phyloP scores from a whole-genome alignment of 192 early-diverging fungal species.

The Lobulomyces angularis region DNA sequence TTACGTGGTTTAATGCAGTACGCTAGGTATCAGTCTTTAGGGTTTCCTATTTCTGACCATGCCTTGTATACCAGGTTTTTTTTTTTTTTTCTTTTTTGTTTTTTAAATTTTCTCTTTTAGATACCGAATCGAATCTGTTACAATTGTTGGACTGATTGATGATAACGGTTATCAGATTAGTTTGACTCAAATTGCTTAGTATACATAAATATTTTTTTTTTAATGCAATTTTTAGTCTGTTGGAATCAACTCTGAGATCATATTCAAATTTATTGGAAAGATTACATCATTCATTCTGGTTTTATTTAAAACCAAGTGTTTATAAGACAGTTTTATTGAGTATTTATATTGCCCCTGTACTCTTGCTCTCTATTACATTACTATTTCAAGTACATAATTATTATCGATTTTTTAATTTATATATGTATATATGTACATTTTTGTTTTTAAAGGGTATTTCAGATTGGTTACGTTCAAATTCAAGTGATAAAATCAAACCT shows the following conservation, averaged over 20 bases:
- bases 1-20: slow-evolving; percentile 34
- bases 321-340: slow-evolving; percentile 73
- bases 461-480: neutral
- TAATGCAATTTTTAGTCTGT: slow-evolving; percentile 15
- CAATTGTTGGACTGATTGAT: slow-evolving; percentile 36
- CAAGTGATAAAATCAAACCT: neutral
- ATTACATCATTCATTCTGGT: slow-evolving; percentile 93
- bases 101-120: slow-evolving; percentile 16
- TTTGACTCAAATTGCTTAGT: slow-evolving; percentile 3
- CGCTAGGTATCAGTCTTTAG: slow-evolving; percentile 54
- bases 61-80: slow-evolving; percentile 52
- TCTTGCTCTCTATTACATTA: slow-evolving; percentile 61
- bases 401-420: too few species aligned
- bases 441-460: too few species aligned
- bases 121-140: slow-evolving; percentile 70
- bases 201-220: neutral
- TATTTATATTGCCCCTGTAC: slow-evolving; percentile 75
- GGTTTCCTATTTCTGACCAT: slow-evolving; percentile 56
- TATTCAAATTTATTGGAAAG: slow-evolving; percentile 87
- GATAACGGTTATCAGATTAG: slow-evolving; percentile 14
- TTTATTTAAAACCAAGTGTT: slow-evolving; percentile 80
- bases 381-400: slow-evolving; percentile 40
- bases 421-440: too few species aligned
- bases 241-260: slow-evolving; percentile 73
- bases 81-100: neutral